These are phyloP conservation scores for Tylopilus sp. DNA, from an alignment of 1,284 basidiomycete species.

Conservation along the genomic window DNA sequence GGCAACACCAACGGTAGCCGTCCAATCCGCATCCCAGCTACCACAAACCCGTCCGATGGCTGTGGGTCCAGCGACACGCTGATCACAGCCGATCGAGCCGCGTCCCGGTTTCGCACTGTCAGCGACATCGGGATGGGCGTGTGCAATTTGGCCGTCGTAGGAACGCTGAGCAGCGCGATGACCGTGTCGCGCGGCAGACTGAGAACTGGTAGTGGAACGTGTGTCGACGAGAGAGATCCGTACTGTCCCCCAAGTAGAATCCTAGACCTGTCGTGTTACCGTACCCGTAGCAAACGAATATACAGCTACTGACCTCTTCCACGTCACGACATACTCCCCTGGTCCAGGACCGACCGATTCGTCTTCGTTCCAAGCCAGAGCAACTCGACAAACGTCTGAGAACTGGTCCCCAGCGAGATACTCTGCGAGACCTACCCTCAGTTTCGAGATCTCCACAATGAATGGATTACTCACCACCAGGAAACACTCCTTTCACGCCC, in stretches of 20 bases:
- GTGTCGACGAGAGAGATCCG: slow-evolving; percentile 60
- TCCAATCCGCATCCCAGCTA: slow-evolving; percentile 75
- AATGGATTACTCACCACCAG: slow-evolving; percentile 46
- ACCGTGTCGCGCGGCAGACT: slow-evolving; percentile 68
- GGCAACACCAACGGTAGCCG: slow-evolving; percentile 77
- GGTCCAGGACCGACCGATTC: slow-evolving; percentile 55
- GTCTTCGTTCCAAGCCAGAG: slow-evolving; percentile 58
- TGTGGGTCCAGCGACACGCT: slow-evolving; percentile 74
- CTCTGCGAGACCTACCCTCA: slow-evolving; percentile 49
- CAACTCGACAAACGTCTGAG: slow-evolving; percentile 64
- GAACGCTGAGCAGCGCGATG: slow-evolving; percentile 71
- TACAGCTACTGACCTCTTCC: slow-evolving; percentile 68
- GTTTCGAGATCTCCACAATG: neutral
- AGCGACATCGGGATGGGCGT: slow-evolving; percentile 65
- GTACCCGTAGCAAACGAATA: neutral
- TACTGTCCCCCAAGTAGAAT: slow-evolving; percentile 48
- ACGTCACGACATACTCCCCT: slow-evolving; percentile 70
- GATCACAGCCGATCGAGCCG: slow-evolving; percentile 71
- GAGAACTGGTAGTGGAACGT: slow-evolving; percentile 67
- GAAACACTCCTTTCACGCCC: slow-evolving; percentile 51
- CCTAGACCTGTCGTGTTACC: slow-evolving; percentile 20
- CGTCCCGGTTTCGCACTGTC: slow-evolving; percentile 73
- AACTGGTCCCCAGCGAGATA: slow-evolving; percentile 74
- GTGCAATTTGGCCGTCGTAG: slow-evolving; percentile 72
- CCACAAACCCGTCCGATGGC: slow-evolving; percentile 69